phyloP scores from a whole-genome alignment of 495 filamentous ascomycete genomes.

The Hypoxylon lenormandii region DNA sequence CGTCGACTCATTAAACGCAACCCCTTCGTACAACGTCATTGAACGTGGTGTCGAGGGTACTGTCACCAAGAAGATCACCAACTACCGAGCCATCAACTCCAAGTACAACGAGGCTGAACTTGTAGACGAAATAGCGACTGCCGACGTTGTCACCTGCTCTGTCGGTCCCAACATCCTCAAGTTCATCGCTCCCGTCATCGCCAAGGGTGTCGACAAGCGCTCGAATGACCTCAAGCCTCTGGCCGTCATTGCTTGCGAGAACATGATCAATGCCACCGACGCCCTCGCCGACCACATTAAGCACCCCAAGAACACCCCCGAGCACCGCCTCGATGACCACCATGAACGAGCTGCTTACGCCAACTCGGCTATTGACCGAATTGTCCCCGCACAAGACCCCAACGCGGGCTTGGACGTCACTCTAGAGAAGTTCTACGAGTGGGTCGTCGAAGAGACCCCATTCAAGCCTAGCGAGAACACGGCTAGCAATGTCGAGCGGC shows the following conservation, averaged over 20 bases:
- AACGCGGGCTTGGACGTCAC: slow-evolving; percentile 86
- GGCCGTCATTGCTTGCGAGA: slow-evolving; percentile 97
- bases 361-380: slow-evolving; percentile 97
- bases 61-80: slow-evolving; percentile 82
- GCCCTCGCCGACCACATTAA: slow-evolving; percentile 84
- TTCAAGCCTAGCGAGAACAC: slow-evolving; percentile 71
- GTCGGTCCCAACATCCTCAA: slow-evolving; percentile 95
- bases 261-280: slow-evolving; percentile 92
- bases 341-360: slow-evolving; percentile 81
- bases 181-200: slow-evolving; percentile 93
- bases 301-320: slow-evolving; percentile 71
- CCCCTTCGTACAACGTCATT: slow-evolving; percentile 85
- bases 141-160: slow-evolving; percentile 92
- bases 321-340: slow-evolving; percentile 69
- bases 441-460: slow-evolving; percentile 89
- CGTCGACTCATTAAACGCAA: slow-evolving; percentile 79
- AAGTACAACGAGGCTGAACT: slow-evolving; percentile 82
- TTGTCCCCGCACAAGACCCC: slow-evolving; percentile 87
- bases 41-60: slow-evolving; percentile 91
- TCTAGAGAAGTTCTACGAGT: slow-evolving; percentile 98
- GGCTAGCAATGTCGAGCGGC: slow-evolving; percentile 52
- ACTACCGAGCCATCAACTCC: slow-evolving; percentile 96
- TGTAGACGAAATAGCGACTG: slow-evolving; percentile 83
- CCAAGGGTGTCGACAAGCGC: slow-evolving; percentile 85
- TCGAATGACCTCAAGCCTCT: slow-evolving; percentile 73